Base-by-base conservation (phyloP, 2,329 filamentous ascomycete species). In the Venturia nashicola region DNA sequence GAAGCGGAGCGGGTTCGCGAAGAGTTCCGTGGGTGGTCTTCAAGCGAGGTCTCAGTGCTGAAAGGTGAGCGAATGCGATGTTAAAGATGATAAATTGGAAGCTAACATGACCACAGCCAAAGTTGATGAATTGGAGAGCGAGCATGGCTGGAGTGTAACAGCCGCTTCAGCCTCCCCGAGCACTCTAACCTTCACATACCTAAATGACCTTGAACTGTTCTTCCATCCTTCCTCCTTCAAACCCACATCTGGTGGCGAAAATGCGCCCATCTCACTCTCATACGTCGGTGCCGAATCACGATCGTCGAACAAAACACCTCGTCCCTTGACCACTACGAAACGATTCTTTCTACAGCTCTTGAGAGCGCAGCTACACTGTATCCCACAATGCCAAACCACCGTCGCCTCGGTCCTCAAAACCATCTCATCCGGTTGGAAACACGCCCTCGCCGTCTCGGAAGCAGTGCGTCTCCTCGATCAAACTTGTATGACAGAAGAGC, bases 11-110 rank as follows among this genome's bases (percentile, higher is more conserved):
- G 86, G 67, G 80, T 95, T 34, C 84, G 89, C 66, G 91, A 97
- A 72, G 89, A 96, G 70, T 96, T 89, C 72, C 86, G 92, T 62
- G 92, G 93, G 46, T 97, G 92, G 87, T 93, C 87, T 64, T 84
- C 87, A 62, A 86, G 82, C 36, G 94, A 97, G 75, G 90, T 97
- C 67, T 83, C 83, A 67, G 78, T 79, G 46, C 79, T 96, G n/a
- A 91, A 92, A 82, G 83, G 89, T 90, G 80, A 72, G 78, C 36
- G 27, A n/a, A 20, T 4, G 14, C n/a, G 4, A 71, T 27, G 20
- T 27, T n/a, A 7, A 16, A 16, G 20, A 54, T 6, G 8, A 43
- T 14, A 18, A 3, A 23, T 3, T 12, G 12, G 16, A 59, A n/a
- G 48, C 77, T 82, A 72, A 83, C 72, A 67, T 34, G 40, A n/a